These are phyloP conservation scores for Paecilomyces niveus DNA, from an alignment of 2,329 filamentous ascomycete species.

Conservation along the genomic window DNA sequence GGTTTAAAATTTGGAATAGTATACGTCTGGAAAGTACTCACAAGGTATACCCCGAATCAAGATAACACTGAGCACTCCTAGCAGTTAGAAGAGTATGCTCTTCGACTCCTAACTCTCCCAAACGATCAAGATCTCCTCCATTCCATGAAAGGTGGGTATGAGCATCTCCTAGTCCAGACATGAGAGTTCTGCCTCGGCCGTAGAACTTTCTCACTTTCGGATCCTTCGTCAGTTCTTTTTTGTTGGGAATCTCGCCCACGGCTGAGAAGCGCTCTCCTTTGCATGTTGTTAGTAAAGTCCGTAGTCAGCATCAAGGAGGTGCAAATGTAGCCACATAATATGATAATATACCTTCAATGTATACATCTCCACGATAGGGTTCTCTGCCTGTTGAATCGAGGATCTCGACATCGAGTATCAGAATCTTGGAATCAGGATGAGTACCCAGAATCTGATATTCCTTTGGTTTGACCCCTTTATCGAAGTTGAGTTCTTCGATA, in stretches of 20 bases:
- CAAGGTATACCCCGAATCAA: conserved; percentile 47
- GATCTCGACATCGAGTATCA: conserved; percentile 35
- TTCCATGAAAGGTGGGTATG: conserved; percentile 48
- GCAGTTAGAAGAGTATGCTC: conserved; percentile 43
- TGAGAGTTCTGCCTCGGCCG: conserved; percentile 39
- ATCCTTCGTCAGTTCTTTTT: conserved; percentile 19
- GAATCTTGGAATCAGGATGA: conserved; percentile 12
- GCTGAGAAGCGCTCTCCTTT: conserved; percentile 25
- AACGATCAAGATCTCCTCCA: conserved; percentile 32
- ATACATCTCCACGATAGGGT: conserved; percentile 33
- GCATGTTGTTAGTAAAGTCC: background rate
- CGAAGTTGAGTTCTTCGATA: conserved; percentile 24
- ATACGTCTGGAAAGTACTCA: conserved; percentile 4
- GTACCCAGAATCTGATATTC: conserved; percentile 21
- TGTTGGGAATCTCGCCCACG: conserved; percentile 27
- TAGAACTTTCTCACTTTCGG: conserved; percentile 30
- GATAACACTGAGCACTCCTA: conserved; percentile 36
- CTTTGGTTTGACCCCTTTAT: conserved; percentile 24
- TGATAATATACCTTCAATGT: conserved; percentile 25
- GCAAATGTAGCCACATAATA: background rate
- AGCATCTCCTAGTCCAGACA: conserved; percentile 44
- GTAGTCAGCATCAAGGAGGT: background rate
- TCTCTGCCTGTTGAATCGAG: conserved; percentile 33
- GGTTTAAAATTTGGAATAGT: background rate
- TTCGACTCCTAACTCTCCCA: conserved; percentile 40